Conservation (phyloP, 1,284 basidiomycete species). For the Ceratobasidium sp. region DNA sequence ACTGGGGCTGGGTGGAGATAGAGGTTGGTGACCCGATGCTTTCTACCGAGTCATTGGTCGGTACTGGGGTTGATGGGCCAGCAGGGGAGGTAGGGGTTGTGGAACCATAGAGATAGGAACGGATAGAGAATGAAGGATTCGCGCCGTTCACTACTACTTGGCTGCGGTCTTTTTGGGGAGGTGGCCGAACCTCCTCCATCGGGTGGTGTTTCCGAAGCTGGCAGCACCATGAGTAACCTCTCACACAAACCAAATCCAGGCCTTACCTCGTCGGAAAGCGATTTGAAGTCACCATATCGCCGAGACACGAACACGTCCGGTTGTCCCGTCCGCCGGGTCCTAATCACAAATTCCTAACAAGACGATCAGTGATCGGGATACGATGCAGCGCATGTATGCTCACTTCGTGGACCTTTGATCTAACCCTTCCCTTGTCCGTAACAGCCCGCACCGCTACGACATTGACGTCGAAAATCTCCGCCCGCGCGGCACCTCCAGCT, state of each 20-base stretch:
- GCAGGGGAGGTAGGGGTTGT: constrained; percentile 55
- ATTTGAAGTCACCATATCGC: constrained; percentile 94
- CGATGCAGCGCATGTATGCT: constrained; percentile 51
- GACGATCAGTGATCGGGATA: neutral
- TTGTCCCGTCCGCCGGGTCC: constrained; percentile 79
- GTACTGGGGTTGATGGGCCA: constrained; percentile 51
- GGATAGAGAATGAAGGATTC: constrained; percentile 52
- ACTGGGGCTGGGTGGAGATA: constrained; percentile 41
- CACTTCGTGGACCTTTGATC: constrained; percentile 88
- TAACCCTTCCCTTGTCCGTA: constrained; percentile 82
- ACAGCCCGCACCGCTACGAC: constrained; percentile 86
- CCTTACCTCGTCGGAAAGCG: constrained; percentile 83
- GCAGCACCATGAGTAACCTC: constrained; percentile 4
- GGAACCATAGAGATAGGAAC: constrained; percentile 56
- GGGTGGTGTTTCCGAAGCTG: constrained; percentile 88
- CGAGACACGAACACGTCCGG: constrained; percentile 90
- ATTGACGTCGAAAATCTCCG: constrained; percentile 86
- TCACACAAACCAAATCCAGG: neutral
- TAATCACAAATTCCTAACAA: constrained; percentile 90
- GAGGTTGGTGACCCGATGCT: constrained; percentile 46
- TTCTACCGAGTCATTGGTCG: constrained; percentile 49
- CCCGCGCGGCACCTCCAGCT: constrained; percentile 60
- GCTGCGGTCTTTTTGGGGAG: constrained; percentile 86
- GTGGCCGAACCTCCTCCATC: constrained; percentile 78
- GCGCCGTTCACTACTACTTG: constrained; percentile 45